Evolutionary conservation across 2,329 filamentous ascomycete species (phyloP), one percentile per base, ranked within the genome.

Genomic region (Emergomyces pasteurianus): DNA sequence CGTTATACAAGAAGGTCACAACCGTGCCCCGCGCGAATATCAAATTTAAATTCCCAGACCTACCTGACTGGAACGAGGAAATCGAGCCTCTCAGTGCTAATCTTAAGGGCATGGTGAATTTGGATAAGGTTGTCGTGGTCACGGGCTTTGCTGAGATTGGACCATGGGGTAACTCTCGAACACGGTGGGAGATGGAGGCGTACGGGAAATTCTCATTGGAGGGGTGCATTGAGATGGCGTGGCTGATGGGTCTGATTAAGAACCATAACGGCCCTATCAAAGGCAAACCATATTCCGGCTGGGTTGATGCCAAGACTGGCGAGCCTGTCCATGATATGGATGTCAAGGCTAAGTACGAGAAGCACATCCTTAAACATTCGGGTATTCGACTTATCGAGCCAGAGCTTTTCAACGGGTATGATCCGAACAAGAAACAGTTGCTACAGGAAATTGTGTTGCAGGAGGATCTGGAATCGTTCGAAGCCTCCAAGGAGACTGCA

Each of bases 181-280:
- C 94, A 53, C 86, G 94, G 64, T 99, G 94, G 94, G 94, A 99
- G 80, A 99, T 99, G 92, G 94, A 99, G 75, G 92, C 94, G 1
- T 86, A 92, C 67, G 94, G 94, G 72, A 84, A 96, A 71, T 99
- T 99, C 79, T 97, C 94, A 9, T 84, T 99, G 16, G 95, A 99
- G 76, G 94, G 94, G 36, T 97, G 94, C 70, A 88, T 99, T 63
- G 94, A 99, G 77, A 99, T 99, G 94, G 92, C 94, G 38, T 99
- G 94, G 94, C 90, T 99, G 75, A 99, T 97, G 92, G 94, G 94
- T 71, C 85, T 97, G 63, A 97, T 99, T 80, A 96, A 92, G 82
- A 95, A 99, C 76, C 90, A 96, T 80, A 97, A 97, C 68, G 94
- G 94, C 21, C 86, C 87, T 38, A 85, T 99, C 74, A 99, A 99